phyloP scores from a whole-genome alignment of 257 asterid genomes.

The Cynanchum wilfordii region DNA sequence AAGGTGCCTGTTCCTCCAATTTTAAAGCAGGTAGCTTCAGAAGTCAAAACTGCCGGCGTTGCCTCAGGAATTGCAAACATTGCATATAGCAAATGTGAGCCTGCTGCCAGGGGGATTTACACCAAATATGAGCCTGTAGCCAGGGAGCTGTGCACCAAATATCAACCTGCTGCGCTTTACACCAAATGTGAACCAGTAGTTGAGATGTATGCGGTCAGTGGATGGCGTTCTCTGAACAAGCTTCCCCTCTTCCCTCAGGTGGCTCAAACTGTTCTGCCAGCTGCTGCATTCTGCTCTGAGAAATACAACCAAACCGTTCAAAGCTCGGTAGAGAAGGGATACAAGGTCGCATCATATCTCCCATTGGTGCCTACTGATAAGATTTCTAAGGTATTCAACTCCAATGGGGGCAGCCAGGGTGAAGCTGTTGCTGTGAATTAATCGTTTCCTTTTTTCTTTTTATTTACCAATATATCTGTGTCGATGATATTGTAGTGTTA shows the following conservation, averaged over 20 bases:
- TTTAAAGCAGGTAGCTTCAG: conserved; percentile 57
- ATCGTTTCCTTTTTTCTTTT: not conserved
- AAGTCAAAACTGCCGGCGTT: conserved; percentile 61
- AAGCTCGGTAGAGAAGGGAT: conserved; percentile 59
- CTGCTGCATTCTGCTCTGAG: conserved; percentile 60
- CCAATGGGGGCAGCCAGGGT: conserved; percentile 12
- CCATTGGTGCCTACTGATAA: conserved; percentile 75
- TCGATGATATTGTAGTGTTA: not conserved
- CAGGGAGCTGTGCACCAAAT: conserved; percentile 64
- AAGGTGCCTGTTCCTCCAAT: conserved; percentile 56
- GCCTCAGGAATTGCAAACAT: conserved; percentile 74
- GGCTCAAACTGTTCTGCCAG: conserved; percentile 66
- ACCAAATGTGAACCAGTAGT: conserved; percentile 78
- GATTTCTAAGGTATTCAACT: conserved; percentile 54
- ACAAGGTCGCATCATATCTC: conserved; percentile 60
- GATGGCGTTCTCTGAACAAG: conserved; percentile 62
- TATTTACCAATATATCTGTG: not conserved
- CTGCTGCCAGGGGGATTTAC: conserved; percentile 71
- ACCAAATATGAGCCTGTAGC: conserved; percentile 75
- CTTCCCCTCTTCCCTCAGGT: conserved; percentile 69
- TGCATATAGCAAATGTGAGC: conserved; percentile 66
- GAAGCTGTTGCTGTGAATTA: conserved; percentile 21
- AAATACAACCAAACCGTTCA: conserved; percentile 72
- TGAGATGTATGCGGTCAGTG: conserved; percentile 64
- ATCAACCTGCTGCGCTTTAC: conserved; percentile 53